Evolutionary conservation across 306 rosid species (phyloP).

Genomic region (Cucumis hystrix): DNA sequence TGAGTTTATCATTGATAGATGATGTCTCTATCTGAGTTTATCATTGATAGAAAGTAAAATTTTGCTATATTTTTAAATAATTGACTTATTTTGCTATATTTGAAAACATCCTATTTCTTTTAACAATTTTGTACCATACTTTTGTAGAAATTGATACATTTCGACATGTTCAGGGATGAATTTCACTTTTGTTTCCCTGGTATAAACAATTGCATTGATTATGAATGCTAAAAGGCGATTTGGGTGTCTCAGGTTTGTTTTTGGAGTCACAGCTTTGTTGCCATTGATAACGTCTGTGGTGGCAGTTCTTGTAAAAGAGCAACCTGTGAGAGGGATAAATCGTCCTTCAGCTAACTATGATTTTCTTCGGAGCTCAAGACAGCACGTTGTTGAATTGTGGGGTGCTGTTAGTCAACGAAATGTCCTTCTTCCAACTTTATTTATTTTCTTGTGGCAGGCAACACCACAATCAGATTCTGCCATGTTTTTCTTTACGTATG

Average conservation of each 20-base stretch:
- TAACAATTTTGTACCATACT: not conserved
- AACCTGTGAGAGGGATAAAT: slow-evolving; percentile 37
- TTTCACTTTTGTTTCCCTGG: no score
- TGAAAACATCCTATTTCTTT: no score
- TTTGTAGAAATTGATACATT: not conserved
- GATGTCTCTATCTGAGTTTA: no score
- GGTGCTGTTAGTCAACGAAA: slow-evolving; percentile 56
- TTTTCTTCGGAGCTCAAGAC: slow-evolving; percentile 60
- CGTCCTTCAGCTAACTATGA: slow-evolving; percentile 23
- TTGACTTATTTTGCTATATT: no score
- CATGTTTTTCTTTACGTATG: slow-evolving; percentile 94
- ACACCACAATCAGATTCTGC: slow-evolving; percentile 98
- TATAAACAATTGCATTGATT: not conserved
- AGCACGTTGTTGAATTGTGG: slow-evolving; percentile 66
- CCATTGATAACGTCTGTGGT: slow-evolving; percentile 89
- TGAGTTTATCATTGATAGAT: no score
- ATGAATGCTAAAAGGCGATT: not conserved
- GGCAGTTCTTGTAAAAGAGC: slow-evolving; percentile 88
- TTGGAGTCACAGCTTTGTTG: slow-evolving; percentile 83
- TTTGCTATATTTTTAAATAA: no score
- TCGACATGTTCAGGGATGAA: not conserved
- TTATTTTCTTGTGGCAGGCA: slow-evolving; percentile 98
- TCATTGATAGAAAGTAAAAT: no score
- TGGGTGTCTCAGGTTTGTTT: slow-evolving; percentile 71
- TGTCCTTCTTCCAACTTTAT: slow-evolving; percentile 79